Conservation (phyloP, 139 green algal species). For the Micractinium conductrix region DNA sequence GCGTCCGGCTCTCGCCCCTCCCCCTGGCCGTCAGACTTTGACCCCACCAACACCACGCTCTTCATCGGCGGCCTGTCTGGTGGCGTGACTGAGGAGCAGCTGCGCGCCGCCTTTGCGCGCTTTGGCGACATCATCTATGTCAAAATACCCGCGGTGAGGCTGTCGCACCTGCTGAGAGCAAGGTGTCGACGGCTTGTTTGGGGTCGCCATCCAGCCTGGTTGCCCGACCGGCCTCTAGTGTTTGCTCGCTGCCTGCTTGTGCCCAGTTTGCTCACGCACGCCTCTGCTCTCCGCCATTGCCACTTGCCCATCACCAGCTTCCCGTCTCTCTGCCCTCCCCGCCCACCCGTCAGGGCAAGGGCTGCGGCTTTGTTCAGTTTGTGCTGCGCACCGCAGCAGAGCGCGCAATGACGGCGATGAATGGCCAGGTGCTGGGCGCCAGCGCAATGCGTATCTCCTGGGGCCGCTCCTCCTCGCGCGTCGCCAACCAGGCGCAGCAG, state of each 20-base stretch:
- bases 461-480: slow-evolving; percentile 57
- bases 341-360: slow-evolving; percentile 72
- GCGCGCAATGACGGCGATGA: slow-evolving; percentile 77
- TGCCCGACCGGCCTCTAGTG: background rate
- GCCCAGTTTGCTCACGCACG: background rate
- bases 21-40: slow-evolving; percentile 66
- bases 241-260: background rate
- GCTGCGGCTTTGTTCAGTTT: slow-evolving; percentile 98
- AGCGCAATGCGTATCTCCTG: slow-evolving; percentile 75
- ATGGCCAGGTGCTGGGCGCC: slow-evolving; percentile 70
- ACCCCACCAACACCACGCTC: slow-evolving; percentile 90
- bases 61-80: slow-evolving; percentile 83
- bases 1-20: background rate
- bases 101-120: slow-evolving; percentile 74
- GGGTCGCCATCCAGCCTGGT: background rate
- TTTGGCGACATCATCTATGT: slow-evolving; percentile 94
- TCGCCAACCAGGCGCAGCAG: slow-evolving; percentile 45
- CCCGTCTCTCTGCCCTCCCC: background rate
- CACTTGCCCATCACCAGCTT: too few relatives aligned
- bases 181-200: background rate
- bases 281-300: too few relatives aligned
- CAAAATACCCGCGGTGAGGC: slow-evolving; percentile 80
- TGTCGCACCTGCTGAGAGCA: background rate
- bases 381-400: slow-evolving; percentile 71
- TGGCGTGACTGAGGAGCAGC: slow-evolving; percentile 77